Conservation (phyloP, 257 asterid species). For the Solanum gracilifrons region DNA sequence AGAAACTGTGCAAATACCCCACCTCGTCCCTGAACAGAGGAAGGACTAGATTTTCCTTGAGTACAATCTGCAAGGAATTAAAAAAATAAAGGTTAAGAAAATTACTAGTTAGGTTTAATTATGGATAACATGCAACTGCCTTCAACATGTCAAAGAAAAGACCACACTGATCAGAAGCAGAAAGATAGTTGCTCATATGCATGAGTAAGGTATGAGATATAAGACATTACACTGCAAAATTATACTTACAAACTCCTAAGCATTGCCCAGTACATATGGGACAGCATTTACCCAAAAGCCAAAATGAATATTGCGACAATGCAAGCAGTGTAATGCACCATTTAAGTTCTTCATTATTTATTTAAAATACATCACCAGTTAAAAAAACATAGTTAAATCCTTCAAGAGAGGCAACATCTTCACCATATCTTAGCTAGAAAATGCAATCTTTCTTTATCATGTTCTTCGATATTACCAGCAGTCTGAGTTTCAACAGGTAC, state of each 20-base stretch:
- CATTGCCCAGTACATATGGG: neutral
- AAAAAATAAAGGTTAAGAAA: slow-evolving; percentile 7
- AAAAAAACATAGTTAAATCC: neutral
- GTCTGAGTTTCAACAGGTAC: slow-evolving; percentile 3
- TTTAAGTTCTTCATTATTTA: neutral
- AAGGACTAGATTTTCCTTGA: slow-evolving; percentile 89
- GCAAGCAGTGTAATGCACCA: neutral
- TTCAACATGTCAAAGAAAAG: neutral
- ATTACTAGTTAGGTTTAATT: slow-evolving; percentile 2
- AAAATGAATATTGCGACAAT: neutral
- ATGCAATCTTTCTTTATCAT: neutral
- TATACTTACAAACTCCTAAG: neutral
- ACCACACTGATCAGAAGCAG: neutral
- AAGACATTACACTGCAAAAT: neutral
- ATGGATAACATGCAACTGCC: neutral
- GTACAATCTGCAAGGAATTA: slow-evolving; percentile 60
- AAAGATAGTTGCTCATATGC: neutral
- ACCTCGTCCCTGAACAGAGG: slow-evolving; percentile 91
- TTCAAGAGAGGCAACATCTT: neutral
- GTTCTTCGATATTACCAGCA: neutral
- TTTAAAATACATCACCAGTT: neutral
- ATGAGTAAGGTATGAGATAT: neutral
- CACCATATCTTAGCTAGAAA: neutral
- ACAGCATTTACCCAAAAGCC: neutral
- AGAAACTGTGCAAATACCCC: slow-evolving; percentile 20